Base-by-base conservation (phyloP, 2,329 filamentous ascomycete genomes). In the Phialophora verrucosa region DNA sequence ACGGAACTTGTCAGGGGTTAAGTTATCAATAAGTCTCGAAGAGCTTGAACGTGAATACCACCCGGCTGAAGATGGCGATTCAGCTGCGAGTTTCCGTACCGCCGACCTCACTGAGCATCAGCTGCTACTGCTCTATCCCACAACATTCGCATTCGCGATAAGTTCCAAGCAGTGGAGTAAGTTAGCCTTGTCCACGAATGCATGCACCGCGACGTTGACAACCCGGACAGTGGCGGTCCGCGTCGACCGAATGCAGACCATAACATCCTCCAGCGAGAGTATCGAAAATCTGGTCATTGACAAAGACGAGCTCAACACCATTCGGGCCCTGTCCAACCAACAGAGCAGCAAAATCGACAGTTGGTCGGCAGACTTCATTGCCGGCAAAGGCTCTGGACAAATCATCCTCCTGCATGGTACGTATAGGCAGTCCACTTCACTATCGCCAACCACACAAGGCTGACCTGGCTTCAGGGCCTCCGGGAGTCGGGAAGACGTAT, bases 291-390 rank as follows among this genome's bases (percentile, higher is more conserved):
- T 51, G 10, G n/a, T 51, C 7, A 51, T 51, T 20, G 49, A 17
- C 49, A 27, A 51, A 27, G 25, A 51, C 49, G 49, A 51, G 49
- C 49, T 51, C 11, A 23, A 23, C 20, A 51, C 49, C 20, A 51
- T 51, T 27, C 49, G 49, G 11, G 49, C 49, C 12, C 25, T 51
- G 49, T 51, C 49, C 20, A 51, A 51, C n/a, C 49, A 27, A 23
- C 49, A 51, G 25, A 51, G 49, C 49, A 51, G 49, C 10, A 27
- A 51, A 17, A 27, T 23, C 20, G 49, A 51, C 20, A 23, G 25
- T 10, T 51, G 49, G 49, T 51, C 49, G 25, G 49, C 49, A 23
- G 49, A 51, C 49, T 51, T 51, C n/a, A 51, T 51, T 51, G 49
- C 20, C 25, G 49, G 49, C 20, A 51, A 51, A 27, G 49, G 49